These are phyloP conservation scores for Nicotiana attenuata DNA, from an alignment of 257 asterid species.

Conservation along the genomic window DNA sequence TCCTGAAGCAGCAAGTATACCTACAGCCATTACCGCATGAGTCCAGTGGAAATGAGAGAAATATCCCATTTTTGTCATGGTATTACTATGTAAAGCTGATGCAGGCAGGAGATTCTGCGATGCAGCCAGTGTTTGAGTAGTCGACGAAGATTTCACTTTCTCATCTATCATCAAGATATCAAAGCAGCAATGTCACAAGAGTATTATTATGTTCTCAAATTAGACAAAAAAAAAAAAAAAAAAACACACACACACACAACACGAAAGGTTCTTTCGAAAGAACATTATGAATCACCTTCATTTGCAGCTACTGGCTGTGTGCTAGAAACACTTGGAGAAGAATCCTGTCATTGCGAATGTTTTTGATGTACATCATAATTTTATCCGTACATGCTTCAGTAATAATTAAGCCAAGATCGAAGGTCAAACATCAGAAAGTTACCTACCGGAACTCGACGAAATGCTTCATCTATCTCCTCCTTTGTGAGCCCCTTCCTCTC, in stretches of 20 bases:
- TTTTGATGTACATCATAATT: neutral
- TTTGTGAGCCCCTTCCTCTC: constrained; percentile 97
- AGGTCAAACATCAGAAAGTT: neutral
- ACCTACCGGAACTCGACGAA: constrained; percentile 87
- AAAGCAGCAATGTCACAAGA: neutral
- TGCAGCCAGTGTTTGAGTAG: constrained; percentile 47
- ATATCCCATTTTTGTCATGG: constrained; percentile 39
- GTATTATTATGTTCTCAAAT: neutral
- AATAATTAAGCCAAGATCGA: neutral
- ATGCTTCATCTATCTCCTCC: constrained; percentile 99
- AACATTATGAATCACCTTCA: constrained; percentile 42
- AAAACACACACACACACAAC: no score
- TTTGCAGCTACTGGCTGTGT: constrained; percentile 39
- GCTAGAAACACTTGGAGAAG: constrained; percentile 48
- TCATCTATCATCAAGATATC: constrained; percentile 38
- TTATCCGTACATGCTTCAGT: neutral
- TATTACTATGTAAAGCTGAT: constrained; percentile 28
- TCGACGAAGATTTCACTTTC: constrained; percentile 40
- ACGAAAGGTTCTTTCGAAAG: neutral
- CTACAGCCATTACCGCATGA: constrained; percentile 71
- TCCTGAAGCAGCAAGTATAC: constrained; percentile 76
- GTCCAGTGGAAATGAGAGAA: constrained; percentile 70
- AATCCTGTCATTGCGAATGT: constrained; percentile 49
- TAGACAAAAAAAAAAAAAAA: neutral
- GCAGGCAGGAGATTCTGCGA: constrained; percentile 45